Percentiles rank a stretch among this genome's conserved stretches.
These are phyloP conservation scores for Myochromella boudieri DNA, from an alignment of 768 basidiomycete species.

Conservation along the genomic window DNA sequence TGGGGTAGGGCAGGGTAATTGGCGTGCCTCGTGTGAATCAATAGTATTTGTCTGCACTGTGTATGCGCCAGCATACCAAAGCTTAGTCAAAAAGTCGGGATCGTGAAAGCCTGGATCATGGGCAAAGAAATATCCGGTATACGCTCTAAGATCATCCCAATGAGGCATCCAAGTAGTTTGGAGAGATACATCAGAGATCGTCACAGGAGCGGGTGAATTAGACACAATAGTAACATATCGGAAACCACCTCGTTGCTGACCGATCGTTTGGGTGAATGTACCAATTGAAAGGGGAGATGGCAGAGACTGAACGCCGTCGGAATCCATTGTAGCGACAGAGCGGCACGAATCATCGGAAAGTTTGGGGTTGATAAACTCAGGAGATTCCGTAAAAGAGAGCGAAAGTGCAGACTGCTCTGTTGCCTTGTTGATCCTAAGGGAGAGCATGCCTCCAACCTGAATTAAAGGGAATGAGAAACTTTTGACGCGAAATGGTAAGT, in stretches of 20 bases:
- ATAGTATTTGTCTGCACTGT: constrained; percentile 53
- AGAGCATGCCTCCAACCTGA: constrained; percentile 33
- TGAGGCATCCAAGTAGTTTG: constrained; percentile 49
- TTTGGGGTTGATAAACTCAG: constrained; percentile 43
- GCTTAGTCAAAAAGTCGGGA: constrained; percentile 43
- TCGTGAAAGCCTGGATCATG: constrained; percentile 41
- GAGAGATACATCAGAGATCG: constrained; percentile 42
- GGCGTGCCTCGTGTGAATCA: constrained; percentile 32
- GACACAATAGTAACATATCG: constrained; percentile 46
- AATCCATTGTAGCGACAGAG: constrained; percentile 20
- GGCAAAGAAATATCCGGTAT: constrained; percentile 48
- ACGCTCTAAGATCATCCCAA: constrained; percentile 42
- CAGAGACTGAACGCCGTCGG: constrained; percentile 35
- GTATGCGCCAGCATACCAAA: constrained; percentile 58
- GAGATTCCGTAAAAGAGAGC: constrained; percentile 50
- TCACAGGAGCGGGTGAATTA: constrained; percentile 32
- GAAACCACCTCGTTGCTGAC: constrained; percentile 46
- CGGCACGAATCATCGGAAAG: constrained; percentile 42
- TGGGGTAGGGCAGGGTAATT: constrained; percentile 28
- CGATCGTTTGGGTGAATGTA: constrained; percentile 32
- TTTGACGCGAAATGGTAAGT: background rate
- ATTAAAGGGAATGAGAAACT: background rate
- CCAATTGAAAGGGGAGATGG: constrained; percentile 26
- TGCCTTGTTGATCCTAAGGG: constrained; percentile 25
- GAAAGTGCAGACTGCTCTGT: constrained; percentile 34